Base-by-base conservation (phyloP, 768 basidiomycete species). In the Leccinum truebloodii region DNA sequence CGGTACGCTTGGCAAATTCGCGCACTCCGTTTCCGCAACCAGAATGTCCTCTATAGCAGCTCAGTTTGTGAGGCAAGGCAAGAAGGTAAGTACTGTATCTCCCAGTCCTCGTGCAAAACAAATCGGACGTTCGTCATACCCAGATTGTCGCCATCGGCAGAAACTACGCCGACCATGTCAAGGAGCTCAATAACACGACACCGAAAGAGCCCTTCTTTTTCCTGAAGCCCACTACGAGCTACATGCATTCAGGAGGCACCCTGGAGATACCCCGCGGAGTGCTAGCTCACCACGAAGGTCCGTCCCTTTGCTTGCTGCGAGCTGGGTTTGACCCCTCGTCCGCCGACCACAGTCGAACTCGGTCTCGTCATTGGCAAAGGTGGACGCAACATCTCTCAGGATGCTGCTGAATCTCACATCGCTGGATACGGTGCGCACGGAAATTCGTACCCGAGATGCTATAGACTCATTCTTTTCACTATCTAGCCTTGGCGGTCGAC, bases 141-240 rank as follows among this genome's bases (percentile, higher is more conserved):
- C 57, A 94, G 90, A 95, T 98, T 67, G 89, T 98, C 37, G 95
- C 94, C 37, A 98, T 98, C 60, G 96, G 96, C 35, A 86, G 96
- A 60, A 98, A 97, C 79, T 97, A 96, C 73, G 85, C 83, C 6
- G 91, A 91, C 35, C 95, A 97, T 66, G 88, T 89, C 72, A 94
- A 91, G 75, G 97, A 99, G 71, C 83, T 98, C 37, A 89, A 87
- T 69, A 98, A 98, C 72, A 78, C 89, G 6, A 60, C 44, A 30
- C 95, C 96, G 0, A 91, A 87, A 72, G 95, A 98, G 71, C 97
- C 97, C 0, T 98, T 99, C 81, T 95, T 98, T 83, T 99, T 99
- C 80, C 78, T 98, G 28, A 99, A 99, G 76, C 97, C 96, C 8
- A 98, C 97, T 5, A 87, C 89, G 13, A 93, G 90, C 70, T 98